These are phyloP conservation scores for Tolypocladium paradoxum DNA, from an alignment of 2,329 filamentous ascomycete genomes.

Conservation along the genomic window DNA sequence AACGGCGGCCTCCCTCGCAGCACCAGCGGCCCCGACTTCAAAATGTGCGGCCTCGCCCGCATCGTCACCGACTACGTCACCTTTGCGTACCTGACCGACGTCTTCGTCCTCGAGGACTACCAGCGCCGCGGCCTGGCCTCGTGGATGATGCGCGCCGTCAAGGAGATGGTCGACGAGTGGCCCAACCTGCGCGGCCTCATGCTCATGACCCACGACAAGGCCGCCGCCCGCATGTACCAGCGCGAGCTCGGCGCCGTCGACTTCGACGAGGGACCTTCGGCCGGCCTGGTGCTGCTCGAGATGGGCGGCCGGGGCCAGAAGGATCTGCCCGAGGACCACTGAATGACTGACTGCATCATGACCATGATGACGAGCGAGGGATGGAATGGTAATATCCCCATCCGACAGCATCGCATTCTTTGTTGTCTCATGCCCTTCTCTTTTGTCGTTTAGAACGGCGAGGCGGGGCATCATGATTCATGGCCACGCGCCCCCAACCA, in stretches of 20 bases:
- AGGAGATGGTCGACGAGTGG: conserved; percentile 45
- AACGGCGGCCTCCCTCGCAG: conserved; percentile 18
- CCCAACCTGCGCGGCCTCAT: conserved; percentile 48
- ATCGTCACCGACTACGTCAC: conserved; percentile 61
- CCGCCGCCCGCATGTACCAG: conserved; percentile 33
- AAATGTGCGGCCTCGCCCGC: conserved; percentile 33
- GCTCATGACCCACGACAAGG: conserved; percentile 36
- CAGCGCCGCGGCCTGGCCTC: conserved; percentile 52
- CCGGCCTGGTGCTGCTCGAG: conserved; percentile 29
- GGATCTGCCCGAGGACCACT: conserved; percentile 14
- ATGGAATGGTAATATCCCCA: background rate
- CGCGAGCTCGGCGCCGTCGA: conserved; percentile 33
- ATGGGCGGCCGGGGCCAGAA: conserved; percentile 27
- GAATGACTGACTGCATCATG: background rate
- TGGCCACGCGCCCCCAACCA: background rate
- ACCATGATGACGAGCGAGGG: background rate
- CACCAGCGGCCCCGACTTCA: conserved; percentile 18
- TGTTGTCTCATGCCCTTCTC: background rate
- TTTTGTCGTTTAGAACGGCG: background rate
- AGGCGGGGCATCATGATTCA: background rate
- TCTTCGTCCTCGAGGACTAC: conserved; percentile 50
- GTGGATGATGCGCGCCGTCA: conserved; percentile 52
- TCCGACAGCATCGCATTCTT: background rate
- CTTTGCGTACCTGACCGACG: conserved; percentile 57
- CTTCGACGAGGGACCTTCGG: conserved; percentile 30